Evolutionary conservation across 1,139 yeast species (phyloP).

Genomic region (Meyerozyma athensensis): DNA sequence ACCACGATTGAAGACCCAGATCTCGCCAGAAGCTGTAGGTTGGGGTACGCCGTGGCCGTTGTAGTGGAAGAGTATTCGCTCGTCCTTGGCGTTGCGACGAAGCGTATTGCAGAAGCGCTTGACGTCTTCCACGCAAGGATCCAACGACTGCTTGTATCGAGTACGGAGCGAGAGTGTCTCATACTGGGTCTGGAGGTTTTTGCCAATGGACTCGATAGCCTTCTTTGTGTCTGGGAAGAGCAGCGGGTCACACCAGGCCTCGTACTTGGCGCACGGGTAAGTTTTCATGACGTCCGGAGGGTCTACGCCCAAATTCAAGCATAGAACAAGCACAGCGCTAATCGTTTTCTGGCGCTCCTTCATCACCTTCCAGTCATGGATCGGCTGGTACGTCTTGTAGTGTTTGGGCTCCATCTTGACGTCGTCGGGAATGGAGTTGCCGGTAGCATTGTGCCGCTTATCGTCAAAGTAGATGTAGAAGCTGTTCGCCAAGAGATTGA

Average conservation of each 20-base stretch:
- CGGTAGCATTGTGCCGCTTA: conserved; percentile 87
- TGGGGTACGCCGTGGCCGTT: conserved; percentile 99
- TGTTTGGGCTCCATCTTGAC: conserved; percentile 42
- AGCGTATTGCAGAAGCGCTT: conserved; percentile 87
- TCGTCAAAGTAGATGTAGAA: conserved; percentile 82
- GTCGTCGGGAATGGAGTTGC: conserved; percentile 68
- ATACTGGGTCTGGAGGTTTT: conserved; percentile 79
- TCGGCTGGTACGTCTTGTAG: conserved; percentile 57
- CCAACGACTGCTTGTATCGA: conserved; percentile 83
- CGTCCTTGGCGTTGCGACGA: conserved; percentile 87
- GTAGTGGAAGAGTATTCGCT: conserved; percentile 85
- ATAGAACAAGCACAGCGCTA: conserved; percentile 87
- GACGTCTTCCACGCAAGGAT: conserved; percentile 94
- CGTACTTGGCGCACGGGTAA: conserved; percentile 87
- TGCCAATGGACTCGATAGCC: conserved; percentile 90
- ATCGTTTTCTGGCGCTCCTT: conserved; percentile 90
- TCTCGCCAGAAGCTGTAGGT: conserved; percentile 96
- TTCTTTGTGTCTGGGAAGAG: conserved; percentile 82
- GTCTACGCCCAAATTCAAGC: conserved; percentile 91
- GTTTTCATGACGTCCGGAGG: conserved; percentile 96
- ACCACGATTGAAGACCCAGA: conserved; percentile 97
- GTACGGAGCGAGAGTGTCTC: conserved; percentile 86
- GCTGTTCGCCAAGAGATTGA: conserved; percentile 60
- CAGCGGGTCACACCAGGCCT: conserved; percentile 92
- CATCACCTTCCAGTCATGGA: conserved; percentile 86